Evolutionary conservation across 78 protist genomes (phyloP).

Genomic region (Tieghemostelium lacteum): DNA sequence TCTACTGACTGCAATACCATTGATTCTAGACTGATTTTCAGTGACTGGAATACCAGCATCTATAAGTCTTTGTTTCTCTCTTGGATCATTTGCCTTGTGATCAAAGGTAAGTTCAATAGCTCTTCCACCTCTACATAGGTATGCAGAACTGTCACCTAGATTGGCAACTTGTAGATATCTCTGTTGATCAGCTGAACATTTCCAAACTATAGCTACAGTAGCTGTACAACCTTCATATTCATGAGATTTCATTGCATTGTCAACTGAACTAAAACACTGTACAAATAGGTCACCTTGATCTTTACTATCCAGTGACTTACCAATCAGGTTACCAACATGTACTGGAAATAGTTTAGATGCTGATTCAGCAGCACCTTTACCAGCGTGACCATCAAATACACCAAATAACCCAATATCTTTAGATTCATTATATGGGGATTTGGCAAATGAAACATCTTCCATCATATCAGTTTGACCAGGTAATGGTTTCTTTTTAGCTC

Average conservation of each 20-base stretch:
- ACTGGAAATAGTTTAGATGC: conserved; percentile 48
- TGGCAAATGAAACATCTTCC: conserved; percentile 68
- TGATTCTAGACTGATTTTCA: conserved; percentile 80
- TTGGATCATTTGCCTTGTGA: conserved; percentile 80
- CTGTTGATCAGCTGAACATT: neutral
- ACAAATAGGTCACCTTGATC: conserved; percentile 24
- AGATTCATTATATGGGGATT: conserved; percentile 36
- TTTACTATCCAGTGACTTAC: neutral
- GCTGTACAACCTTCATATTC: conserved; percentile 83
- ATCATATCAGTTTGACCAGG: conserved; percentile 44
- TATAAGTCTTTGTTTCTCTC: conserved; percentile 76
- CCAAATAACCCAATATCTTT: conserved; percentile 52
- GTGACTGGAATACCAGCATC: conserved; percentile 63
- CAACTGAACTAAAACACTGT: conserved; percentile 9
- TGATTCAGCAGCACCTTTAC: conserved; percentile 67
- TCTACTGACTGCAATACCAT: conserved; percentile 82
- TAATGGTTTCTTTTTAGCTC: conserved; percentile 75
- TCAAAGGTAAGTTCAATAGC: conserved; percentile 78
- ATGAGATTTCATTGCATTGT: conserved; percentile 50
- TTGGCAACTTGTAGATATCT: conserved; percentile 78
- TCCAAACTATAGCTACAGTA: conserved; percentile 71
- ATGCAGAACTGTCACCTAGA: conserved; percentile 70
- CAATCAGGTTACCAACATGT: neutral
- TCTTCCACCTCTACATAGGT: conserved; percentile 25
- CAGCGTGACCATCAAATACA: conserved; percentile 85